phyloP scores from a whole-genome alignment of 2,329 filamentous ascomycete species.

The Rutstroemia sp. region DNA sequence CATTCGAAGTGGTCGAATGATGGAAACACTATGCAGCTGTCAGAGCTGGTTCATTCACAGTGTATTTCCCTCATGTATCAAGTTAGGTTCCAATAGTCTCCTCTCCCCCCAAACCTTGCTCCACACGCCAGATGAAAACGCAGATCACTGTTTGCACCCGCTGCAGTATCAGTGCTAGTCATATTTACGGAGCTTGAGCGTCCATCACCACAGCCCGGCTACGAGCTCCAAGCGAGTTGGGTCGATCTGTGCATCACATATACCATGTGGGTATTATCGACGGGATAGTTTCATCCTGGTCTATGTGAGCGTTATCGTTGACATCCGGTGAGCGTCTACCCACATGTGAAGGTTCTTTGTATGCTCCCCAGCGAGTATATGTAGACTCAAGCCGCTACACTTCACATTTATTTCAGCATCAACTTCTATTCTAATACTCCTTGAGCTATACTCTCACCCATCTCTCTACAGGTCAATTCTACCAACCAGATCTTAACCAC shows the following conservation, averaged over 20 bases:
- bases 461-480: background rate
- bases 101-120: background rate
- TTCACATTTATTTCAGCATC: background rate
- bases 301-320: background rate
- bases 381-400: background rate
- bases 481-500: background rate
- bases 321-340: background rate
- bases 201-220: background rate
- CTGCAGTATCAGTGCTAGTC: background rate
- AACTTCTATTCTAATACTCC: background rate
- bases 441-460: background rate
- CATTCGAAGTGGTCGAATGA: background rate
- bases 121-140: background rate
- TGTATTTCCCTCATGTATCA: conserved; percentile 3
- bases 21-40: background rate
- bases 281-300: background rate
- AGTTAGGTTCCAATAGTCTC: conserved; percentile 6
- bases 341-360: conserved; percentile 1
- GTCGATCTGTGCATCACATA: background rate
- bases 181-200: background rate
- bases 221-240: background rate
- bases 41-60: background rate
- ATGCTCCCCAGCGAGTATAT: background rate
- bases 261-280: background rate
- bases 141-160: background rate